Evolutionary conservation across 768 basidiomycete species (phyloP), one percentile per base, ranked within the genome.

Genomic region (Sistotremastrum niveocremeum): DNA sequence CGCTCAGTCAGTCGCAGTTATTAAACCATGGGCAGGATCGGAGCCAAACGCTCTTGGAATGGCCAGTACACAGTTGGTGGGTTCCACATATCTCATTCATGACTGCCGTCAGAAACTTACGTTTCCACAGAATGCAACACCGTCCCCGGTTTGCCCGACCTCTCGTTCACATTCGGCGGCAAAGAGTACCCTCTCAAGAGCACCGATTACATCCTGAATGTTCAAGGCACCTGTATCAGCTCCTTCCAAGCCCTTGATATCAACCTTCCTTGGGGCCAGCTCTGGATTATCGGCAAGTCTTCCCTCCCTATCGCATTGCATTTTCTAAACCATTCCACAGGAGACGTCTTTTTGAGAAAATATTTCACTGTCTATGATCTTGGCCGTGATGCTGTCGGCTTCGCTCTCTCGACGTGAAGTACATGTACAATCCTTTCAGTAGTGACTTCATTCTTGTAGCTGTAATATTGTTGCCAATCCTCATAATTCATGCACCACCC

Each of bases 31-130:
- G 41, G 33, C 42, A 69, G 70, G 53, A 95, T 99, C 45, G 95
- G 95, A 49, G 94, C 94, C 9, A 84, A 76, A 67, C 88, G 82
- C 59, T 77, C 81, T 2, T 98, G 93, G 93, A 95, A 85, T 59
- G 95, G 94, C 37, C 94, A 97, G 64, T 95, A 94, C 59, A 78
- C 77, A 29, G 70, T 99, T 50, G 87, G 20, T 20, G 20, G 20
- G 20, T 20, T 20, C 20, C 20, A 20, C 20, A 20, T 20, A 20
- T 20, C 20, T 20, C 20, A 20, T 20, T 20, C 20, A 20, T 20
- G 20, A 20, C 20, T 20, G 20, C 20, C 20, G 20, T 20, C 20
- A 20, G 20, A 20, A 20, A 20, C 20, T 20, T 20, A 20, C 20
- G 20, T 20, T 20, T 20, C 20, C 20, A 20, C 20, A 20, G 20